These are phyloP conservation scores for Mortierella sp. DNA, from an alignment of 371 early-diverging fungal species.

Conservation along the genomic window DNA sequence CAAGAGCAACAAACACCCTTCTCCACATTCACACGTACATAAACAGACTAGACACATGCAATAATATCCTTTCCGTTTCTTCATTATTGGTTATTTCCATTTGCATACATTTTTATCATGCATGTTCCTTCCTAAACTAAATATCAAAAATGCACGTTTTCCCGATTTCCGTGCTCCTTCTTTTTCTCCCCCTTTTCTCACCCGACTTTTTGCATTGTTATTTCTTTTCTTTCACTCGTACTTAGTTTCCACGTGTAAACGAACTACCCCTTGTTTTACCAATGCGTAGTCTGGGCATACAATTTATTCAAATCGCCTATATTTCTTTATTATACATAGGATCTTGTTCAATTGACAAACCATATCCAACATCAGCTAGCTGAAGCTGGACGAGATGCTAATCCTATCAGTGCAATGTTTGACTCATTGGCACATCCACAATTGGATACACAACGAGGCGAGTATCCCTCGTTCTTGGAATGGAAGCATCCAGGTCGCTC, in stretches of 20 bases:
- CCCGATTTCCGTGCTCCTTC: not conserved
- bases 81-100: not conserved
- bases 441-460: constrained; percentile 54
- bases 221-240: not conserved
- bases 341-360: constrained; percentile 42
- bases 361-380: constrained; percentile 56
- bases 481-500: constrained; percentile 14
- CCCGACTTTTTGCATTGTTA: not conserved
- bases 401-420: constrained; percentile 55
- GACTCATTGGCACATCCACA: constrained; percentile 53
- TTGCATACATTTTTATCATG: not conserved
- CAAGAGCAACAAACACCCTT: not conserved
- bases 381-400: constrained; percentile 54
- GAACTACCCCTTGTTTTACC: no score
- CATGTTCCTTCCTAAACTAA: no score
- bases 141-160: no score
- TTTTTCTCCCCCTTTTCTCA: not conserved
- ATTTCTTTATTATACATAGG: constrained; percentile 15
- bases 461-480: constrained; percentile 48
- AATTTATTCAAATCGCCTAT: not conserved
- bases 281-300: not conserved
- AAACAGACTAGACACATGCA: not conserved
- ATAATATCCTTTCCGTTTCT: not conserved
- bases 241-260: not conserved
- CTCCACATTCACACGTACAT: not conserved